These are phyloP conservation scores for Mycena vitilis DNA, from an alignment of 768 basidiomycete genomes.

Conservation along the genomic window DNA sequence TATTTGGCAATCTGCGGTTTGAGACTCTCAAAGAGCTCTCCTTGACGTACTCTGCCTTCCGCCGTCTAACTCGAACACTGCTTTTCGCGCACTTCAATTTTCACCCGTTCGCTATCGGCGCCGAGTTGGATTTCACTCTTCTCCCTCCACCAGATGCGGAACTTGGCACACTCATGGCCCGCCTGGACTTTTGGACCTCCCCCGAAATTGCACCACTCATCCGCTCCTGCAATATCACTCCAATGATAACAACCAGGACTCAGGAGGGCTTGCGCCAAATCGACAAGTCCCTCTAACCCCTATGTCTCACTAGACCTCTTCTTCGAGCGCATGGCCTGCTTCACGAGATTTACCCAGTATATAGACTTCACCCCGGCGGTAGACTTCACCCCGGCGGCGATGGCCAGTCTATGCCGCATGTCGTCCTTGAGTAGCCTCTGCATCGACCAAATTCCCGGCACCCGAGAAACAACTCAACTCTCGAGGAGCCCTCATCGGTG, in stretches of 20 bases:
- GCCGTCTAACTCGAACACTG: background rate
- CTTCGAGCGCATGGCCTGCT: background rate
- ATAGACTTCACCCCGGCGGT: constrained; percentile 9
- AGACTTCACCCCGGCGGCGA: constrained; percentile 1
- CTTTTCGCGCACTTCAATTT: constrained; percentile 17
- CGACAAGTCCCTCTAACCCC: background rate
- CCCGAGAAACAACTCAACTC: too few species aligned
- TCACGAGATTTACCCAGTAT: background rate
- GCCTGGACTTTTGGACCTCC: constrained; percentile 9
- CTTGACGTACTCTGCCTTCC: background rate
- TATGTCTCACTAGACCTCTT: background rate
- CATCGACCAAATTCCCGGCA: too few species aligned
- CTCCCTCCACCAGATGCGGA: background rate
- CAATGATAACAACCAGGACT: too few species aligned
- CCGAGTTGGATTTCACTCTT: too few species aligned
- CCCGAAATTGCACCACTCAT: background rate
- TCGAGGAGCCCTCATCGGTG: too few species aligned
- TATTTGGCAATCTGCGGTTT: background rate
- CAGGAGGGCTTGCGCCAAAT: too few species aligned
- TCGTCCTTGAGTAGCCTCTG: background rate
- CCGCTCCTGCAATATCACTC: constrained; percentile 1
- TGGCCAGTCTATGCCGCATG: constrained; percentile 6
- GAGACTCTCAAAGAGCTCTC: background rate
- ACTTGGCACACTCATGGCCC: background rate
- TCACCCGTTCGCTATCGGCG: background rate